A percentile compares a stretch with the other conserved stretches of the same genome.
Conservation (phyloP, 805 yeast genomes). For the Starmerella roubikii region DNA sequence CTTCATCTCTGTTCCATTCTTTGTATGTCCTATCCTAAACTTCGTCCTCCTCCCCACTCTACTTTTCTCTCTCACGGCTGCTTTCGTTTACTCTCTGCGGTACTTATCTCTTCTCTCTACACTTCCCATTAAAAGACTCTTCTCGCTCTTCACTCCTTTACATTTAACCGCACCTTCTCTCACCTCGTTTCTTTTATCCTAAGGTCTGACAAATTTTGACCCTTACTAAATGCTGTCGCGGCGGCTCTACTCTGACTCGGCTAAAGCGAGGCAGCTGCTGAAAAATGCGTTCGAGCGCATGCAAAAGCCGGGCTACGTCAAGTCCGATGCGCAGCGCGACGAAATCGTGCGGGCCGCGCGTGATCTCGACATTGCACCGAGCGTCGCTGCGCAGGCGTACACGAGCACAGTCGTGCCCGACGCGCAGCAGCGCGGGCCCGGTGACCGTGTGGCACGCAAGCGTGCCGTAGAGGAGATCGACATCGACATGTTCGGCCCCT, state of each 20-base stretch:
- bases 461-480: conserved; percentile 17
- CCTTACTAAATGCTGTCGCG: conserved; percentile 3
- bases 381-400: conserved; percentile 20
- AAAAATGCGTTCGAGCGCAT: conserved; percentile 24
- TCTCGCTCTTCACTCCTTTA: too few relatives aligned
- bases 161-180: too few relatives aligned
- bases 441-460: conserved; percentile 3
- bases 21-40: too few relatives aligned
- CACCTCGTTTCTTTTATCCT: too few relatives aligned
- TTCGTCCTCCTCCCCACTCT: too few relatives aligned
- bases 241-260: conserved; percentile 10
- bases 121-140: too few relatives aligned
- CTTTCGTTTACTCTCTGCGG: too few relatives aligned
- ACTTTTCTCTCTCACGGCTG: too few relatives aligned
- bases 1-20: too few relatives aligned
- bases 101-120: too few relatives aligned
- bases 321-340: conserved; percentile 21
- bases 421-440: neutral
- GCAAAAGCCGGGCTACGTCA: conserved; percentile 20
- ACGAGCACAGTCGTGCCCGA: conserved; percentile 12
- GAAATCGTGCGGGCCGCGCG: conserved; percentile 23
- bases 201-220: too few relatives aligned
- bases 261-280: conserved; percentile 22
- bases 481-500: conserved; percentile 19
- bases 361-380: conserved; percentile 23